Conservation (phyloP, 352 stramenopile species). For the Elongisporangium senticosum region DNA sequence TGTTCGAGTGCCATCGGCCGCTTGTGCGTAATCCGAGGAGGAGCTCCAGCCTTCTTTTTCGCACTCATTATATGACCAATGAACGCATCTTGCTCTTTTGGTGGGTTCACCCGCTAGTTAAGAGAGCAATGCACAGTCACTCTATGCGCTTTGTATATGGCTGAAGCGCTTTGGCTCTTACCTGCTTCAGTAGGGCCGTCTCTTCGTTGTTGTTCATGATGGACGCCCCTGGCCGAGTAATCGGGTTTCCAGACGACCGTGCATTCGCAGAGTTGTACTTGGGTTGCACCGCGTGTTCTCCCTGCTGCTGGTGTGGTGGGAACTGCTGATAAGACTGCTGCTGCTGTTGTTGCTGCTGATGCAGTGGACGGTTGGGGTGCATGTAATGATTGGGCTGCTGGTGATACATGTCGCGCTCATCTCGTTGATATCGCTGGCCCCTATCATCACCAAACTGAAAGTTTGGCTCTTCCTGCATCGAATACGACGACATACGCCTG, state of each 20-base stretch:
- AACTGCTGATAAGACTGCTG: not conserved
- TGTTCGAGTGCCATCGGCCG: slow-evolving; percentile 6
- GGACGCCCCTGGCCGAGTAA: slow-evolving; percentile 20
- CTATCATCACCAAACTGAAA: not conserved
- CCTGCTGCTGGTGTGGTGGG: not conserved
- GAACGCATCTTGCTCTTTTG: slow-evolving; percentile 19
- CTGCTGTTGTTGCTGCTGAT: not conserved
- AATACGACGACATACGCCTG: not conserved
- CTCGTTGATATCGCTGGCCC: not conserved
- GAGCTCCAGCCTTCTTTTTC: slow-evolving; percentile 8
- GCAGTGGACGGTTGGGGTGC: slow-evolving; percentile 7
- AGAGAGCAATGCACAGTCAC: not conserved
- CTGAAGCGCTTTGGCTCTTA: slow-evolving; percentile 1
- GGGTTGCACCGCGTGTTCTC: not conserved
- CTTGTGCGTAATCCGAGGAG: slow-evolving; percentile 4
- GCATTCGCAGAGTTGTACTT: slow-evolving; percentile 3
- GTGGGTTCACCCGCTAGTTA: slow-evolving; percentile 16
- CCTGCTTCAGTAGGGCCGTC: slow-evolving; percentile 2
- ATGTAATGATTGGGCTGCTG: slow-evolving; percentile 12
- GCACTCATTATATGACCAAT: slow-evolving; percentile 8
- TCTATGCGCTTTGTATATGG: slow-evolving; percentile 7
- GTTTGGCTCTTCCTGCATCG: not conserved
- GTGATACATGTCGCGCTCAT: not conserved
- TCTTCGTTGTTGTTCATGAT: slow-evolving; percentile 11
- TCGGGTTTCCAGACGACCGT: slow-evolving; percentile 15